These are phyloP conservation scores for Beverwykella pulmonaria DNA, from an alignment of 495 filamentous ascomycete genomes.

Conservation along the genomic window DNA sequence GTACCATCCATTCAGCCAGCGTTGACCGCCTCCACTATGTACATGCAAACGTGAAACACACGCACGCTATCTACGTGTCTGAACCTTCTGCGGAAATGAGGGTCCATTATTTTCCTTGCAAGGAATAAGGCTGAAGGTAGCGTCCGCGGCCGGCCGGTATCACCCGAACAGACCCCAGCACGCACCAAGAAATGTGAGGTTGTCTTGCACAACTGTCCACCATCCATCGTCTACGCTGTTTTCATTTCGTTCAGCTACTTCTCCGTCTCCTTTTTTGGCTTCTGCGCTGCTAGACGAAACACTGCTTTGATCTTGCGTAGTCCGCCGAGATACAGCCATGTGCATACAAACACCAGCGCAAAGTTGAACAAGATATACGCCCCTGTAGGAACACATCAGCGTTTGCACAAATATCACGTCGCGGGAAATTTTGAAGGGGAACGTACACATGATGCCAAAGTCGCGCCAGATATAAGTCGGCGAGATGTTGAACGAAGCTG, in stretches of 20 bases:
- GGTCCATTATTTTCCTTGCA: background rate
- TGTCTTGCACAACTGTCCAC: background rate
- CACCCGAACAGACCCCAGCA: constrained; percentile 3
- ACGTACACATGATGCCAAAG: constrained; percentile 46
- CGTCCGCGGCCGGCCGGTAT: constrained; percentile 8
- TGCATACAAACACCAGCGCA: constrained; percentile 36
- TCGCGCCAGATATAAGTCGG: constrained; percentile 43
- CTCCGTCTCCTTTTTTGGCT: constrained; percentile 27
- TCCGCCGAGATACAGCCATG: constrained; percentile 37
- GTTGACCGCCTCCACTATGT: background rate
- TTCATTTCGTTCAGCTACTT: constrained; percentile 14
- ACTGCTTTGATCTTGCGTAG: constrained; percentile 28
- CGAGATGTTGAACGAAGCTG: constrained; percentile 44
- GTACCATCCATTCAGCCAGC: background rate
- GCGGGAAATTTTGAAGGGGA: too few species aligned
- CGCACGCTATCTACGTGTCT: background rate
- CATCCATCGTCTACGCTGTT: constrained; percentile 12
- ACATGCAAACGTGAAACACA: background rate
- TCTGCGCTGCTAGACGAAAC: constrained; percentile 23
- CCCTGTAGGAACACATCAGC: constrained; percentile 14
- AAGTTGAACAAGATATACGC: constrained; percentile 41
- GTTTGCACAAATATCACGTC: background rate
- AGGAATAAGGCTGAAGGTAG: background rate
- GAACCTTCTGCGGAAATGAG: background rate
- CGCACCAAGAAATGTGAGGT: background rate